phyloP scores from a whole-genome alignment of 495 filamentous ascomycete genomes.

The Aspergillus sparsus region DNA sequence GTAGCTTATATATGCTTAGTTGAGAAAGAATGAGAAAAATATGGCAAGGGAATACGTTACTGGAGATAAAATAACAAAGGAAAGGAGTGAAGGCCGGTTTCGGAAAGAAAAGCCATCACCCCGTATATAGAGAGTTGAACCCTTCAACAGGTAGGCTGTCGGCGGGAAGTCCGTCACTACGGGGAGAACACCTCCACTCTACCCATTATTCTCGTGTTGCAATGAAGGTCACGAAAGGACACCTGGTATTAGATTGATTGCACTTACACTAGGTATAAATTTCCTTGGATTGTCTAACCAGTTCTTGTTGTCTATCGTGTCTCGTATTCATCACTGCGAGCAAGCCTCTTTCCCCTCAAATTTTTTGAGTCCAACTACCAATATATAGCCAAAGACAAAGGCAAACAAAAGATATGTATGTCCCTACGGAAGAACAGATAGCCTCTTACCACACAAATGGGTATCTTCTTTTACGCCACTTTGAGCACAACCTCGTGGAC shows the following conservation, averaged over 20 bases:
- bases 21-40: too few relatives aligned
- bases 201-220: not conserved
- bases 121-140: not conserved
- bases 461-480: conserved; percentile 37
- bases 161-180: too few relatives aligned
- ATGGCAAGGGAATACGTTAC: too few relatives aligned
- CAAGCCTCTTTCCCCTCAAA: not conserved
- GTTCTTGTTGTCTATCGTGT: not conserved
- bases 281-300: too few relatives aligned
- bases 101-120: not conserved
- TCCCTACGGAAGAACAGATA: conserved; percentile 31
- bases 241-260: too few relatives aligned
- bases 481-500: conserved; percentile 35
- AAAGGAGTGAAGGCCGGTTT: not conserved
- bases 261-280: too few relatives aligned
- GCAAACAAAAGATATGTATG: conserved; percentile 16
- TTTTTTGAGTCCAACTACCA: not conserved
- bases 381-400: not conserved
- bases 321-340: not conserved
- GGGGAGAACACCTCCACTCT: not conserved
- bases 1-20: too few relatives aligned
- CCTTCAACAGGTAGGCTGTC: too few relatives aligned
- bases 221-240: too few relatives aligned
- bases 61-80: not conserved
- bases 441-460: conserved; percentile 39